Evolutionary conservation across 495 filamentous ascomycete species (phyloP).

Genomic region (Aspergillus panamensis): DNA sequence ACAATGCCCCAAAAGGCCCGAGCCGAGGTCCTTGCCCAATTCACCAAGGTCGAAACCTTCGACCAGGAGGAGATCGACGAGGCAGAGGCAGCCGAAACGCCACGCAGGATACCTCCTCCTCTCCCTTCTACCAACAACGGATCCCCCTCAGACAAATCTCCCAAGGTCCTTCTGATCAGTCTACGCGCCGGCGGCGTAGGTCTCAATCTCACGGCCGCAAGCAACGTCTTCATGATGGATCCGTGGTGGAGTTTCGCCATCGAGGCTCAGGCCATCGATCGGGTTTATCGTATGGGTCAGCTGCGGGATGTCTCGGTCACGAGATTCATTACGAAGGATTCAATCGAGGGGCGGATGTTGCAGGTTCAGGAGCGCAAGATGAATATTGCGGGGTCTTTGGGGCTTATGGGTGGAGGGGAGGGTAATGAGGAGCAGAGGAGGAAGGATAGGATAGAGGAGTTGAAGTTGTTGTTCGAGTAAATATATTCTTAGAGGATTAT

Average conservation of each 20-base stretch:
- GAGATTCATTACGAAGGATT: conserved; percentile 82
- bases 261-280: conserved; percentile 96
- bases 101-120: neutral
- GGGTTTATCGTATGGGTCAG: conserved; percentile 98
- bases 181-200: conserved; percentile 91
- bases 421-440: conserved; percentile 90
- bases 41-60: conserved; percentile 48
- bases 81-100: conserved; percentile 15
- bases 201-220: conserved; percentile 84
- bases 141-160: conserved; percentile 31
- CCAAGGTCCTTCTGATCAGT: conserved; percentile 68
- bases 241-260: conserved; percentile 99
- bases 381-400: conserved; percentile 79
- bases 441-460: conserved; percentile 86
- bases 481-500: neutral
- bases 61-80: conserved; percentile 36
- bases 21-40: conserved; percentile 68
- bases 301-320: conserved; percentile 77
- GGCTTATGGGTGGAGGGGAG: conserved; percentile 61
- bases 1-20: conserved; percentile 83
- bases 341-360: conserved; percentile 93
- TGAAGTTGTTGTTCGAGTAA: conserved; percentile 83
- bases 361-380: conserved; percentile 91
- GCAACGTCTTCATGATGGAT: conserved; percentile 96
- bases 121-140: neutral